These are phyloP conservation scores for Boletellus ananiceps DNA, from an alignment of 768 basidiomycete species.

Conservation along the genomic window DNA sequence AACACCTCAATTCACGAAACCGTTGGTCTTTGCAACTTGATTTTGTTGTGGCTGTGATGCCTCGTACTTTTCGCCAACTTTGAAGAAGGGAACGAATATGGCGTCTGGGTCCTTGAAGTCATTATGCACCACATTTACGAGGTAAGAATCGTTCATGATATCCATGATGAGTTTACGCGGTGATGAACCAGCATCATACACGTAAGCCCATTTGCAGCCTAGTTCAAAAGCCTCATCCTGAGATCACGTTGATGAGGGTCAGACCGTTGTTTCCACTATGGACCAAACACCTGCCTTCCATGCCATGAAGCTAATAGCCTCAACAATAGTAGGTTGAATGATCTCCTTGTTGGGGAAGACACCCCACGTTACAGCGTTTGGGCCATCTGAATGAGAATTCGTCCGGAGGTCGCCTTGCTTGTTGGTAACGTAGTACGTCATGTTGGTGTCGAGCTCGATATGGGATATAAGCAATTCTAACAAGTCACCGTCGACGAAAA, in stretches of 20 bases:
- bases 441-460: conserved; percentile 81
- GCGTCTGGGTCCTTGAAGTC: conserved; percentile 82
- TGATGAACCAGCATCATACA: conserved; percentile 75
- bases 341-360: conserved; percentile 98
- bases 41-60: conserved; percentile 33
- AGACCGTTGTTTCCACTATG: not conserved
- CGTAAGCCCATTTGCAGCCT: conserved; percentile 83
- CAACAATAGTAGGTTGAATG: conserved; percentile 92
- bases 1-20: conserved; percentile 25
- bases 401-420: conserved; percentile 91
- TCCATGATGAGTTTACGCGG: conserved; percentile 72
- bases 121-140: conserved; percentile 96
- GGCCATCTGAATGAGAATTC: conserved; percentile 91
- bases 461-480: conserved; percentile 68
- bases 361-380: conserved; percentile 99
- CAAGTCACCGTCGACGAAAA: conserved; percentile 79
- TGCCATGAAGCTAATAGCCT: conserved; percentile 97
- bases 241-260: conserved; percentile 7
- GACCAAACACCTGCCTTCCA: conserved; percentile 67
- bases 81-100: conserved; percentile 85
- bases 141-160: conserved; percentile 75
- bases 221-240: conserved; percentile 94
- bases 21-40: conserved; percentile 36
- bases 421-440: conserved; percentile 98
- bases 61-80: conserved; percentile 62